Base-by-base conservation (phyloP, 2,329 filamentous ascomycete species). In the Hymenoscyphus fructigenus region DNA sequence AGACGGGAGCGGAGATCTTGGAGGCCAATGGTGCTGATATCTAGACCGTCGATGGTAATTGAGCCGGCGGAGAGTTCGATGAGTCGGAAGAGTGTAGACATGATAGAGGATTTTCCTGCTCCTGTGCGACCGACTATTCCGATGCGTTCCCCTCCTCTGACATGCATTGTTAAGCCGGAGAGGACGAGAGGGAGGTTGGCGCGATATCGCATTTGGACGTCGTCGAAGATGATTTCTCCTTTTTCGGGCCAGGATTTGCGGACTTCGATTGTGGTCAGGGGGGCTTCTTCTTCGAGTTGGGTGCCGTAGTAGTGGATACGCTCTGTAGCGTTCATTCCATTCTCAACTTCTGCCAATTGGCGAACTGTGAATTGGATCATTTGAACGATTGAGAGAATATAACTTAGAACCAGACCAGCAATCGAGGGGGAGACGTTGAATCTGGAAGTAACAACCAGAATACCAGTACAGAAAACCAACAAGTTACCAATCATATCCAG, bases 261-360 rank as follows among this genome's bases (percentile, higher is more conserved):
- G 2, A 97, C 86, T 5, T 93, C 86, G 59, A 88, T 76, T 53
- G 91, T 89, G 72, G 93, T 91, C 1, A 93, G 82, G 0, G 93
- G 92, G 0, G 94, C 92, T 77, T 98, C 95, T 75, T 97, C 90
- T 68, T 96, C 93, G 4, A 99, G 85, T 70, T 91, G 79, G 0
- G 87, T 92, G 62, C 92, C 93, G 76, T 98, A 98, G 80, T 96
- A 92, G 75, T 93, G 88, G 38, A 98, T 83, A 59, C 95, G 89
- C 79, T 98, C 94, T 0, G 96, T 95, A 0, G 93, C 89, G 76
- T 97, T 98, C 94, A 98, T 98, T 75, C 93, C 92, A 78, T 97
- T 98, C 78, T 98, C 94, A 9, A 98, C 92, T 77, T 97, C 94
- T 29, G 94, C 94, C 7, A 97, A 83, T 78, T 98, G 94, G 20